Conservation (phyloP, 169 alveolate genomes). For the Cryptosporidium xiaoi region DNA sequence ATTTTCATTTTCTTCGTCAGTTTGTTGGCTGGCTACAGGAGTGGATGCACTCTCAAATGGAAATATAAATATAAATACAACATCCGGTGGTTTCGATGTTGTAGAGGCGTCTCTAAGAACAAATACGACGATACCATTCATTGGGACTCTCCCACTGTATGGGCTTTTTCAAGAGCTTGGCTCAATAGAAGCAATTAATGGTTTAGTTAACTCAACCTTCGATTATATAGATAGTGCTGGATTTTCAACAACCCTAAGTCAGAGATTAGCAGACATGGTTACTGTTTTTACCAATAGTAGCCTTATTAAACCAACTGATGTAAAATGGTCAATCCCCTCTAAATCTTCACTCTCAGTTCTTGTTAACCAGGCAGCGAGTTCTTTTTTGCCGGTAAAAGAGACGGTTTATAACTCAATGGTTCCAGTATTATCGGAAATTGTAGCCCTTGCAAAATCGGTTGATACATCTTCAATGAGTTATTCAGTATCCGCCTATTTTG, state of each 20-base stretch:
- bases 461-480: slow-evolving; percentile 38
- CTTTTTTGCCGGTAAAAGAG: slow-evolving; percentile 27
- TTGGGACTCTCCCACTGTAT: slow-evolving; percentile 54
- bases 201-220: slow-evolving; percentile 3
- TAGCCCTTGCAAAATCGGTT: background rate
- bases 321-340: slow-evolving; percentile 47
- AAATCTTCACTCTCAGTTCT: background rate
- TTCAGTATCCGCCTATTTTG: slow-evolving; percentile 40
- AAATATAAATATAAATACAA: slow-evolving; percentile 31
- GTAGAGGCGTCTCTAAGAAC: slow-evolving; percentile 21
- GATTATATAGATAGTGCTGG: slow-evolving; percentile 51
- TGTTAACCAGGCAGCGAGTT: slow-evolving; percentile 15
- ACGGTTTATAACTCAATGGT: slow-evolving; percentile 33
- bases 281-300: slow-evolving; percentile 20
- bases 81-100: slow-evolving; percentile 39
- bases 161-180: slow-evolving; percentile 55
- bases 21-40: slow-evolving; percentile 66
- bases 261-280: slow-evolving; percentile 25
- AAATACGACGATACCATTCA: slow-evolving; percentile 54
- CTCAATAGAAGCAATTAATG: slow-evolving; percentile 24
- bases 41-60: slow-evolving; percentile 70
- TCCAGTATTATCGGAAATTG: slow-evolving; percentile 19
- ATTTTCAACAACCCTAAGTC: slow-evolving; percentile 31
- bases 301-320: slow-evolving; percentile 20
- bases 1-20: slow-evolving; percentile 33